Percentiles rank a stretch among this genome's conserved stretches.
phyloP scores from a whole-genome alignment of 1,139 yeast species.

The Candida sp. region DNA sequence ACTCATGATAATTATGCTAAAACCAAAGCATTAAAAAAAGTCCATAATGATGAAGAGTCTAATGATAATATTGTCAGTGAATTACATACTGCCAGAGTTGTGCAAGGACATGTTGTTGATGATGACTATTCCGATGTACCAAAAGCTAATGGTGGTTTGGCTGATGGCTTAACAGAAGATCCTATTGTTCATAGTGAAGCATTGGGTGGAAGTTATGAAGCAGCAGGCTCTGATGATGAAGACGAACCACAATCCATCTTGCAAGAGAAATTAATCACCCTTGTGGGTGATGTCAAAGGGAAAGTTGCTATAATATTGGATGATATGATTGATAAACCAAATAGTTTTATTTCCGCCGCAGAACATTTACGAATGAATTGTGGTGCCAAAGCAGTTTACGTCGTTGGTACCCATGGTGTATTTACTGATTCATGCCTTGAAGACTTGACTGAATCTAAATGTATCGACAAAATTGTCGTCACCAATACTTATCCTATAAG shows the following conservation, averaged over 20 bases:
- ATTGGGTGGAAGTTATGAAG: constrained; percentile 83
- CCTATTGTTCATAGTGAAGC: constrained; percentile 40
- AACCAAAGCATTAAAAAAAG: constrained; percentile 34
- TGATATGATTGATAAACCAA: constrained; percentile 96
- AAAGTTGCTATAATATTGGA: constrained; percentile 92
- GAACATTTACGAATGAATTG: constrained; percentile 94
- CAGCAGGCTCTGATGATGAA: constrained; percentile 72
- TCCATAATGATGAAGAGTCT: constrained; percentile 47
- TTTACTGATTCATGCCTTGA: constrained; percentile 87
- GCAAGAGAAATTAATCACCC: constrained; percentile 87
- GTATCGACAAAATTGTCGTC: constrained; percentile 86
- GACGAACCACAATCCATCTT: constrained; percentile 68
- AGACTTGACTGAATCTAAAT: constrained; percentile 69
- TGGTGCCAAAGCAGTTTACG: constrained; percentile 89
- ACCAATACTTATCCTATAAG: constrained; percentile 95
- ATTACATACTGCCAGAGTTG: constrained; percentile 92
- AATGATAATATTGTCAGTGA: constrained; percentile 76
- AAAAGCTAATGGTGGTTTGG: constrained; percentile 9
- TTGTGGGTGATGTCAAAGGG: constrained; percentile 92
- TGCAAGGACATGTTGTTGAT: constrained; percentile 96
- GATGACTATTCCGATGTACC: constrained; percentile 49
- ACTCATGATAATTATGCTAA: constrained; percentile 64
- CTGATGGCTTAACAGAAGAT: constrained; percentile 5
- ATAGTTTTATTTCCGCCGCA: constrained; percentile 93
- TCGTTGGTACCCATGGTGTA: constrained; percentile 94